These are phyloP conservation scores for Inonotus obliquus DNA, from an alignment of 1,284 basidiomycete genomes.

Conservation along the genomic window DNA sequence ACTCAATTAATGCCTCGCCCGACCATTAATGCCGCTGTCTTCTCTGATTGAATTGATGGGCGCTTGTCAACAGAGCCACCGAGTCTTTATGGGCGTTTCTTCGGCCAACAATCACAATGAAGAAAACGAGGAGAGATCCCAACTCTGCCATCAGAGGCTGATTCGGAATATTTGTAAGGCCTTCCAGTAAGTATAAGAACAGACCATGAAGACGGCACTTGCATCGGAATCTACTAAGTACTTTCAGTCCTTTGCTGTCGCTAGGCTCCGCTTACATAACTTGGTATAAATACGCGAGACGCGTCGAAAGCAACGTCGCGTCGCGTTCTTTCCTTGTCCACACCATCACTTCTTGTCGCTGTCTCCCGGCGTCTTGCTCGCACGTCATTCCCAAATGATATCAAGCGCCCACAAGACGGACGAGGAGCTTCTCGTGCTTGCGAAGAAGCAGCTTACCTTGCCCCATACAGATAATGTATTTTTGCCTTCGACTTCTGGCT, in stretches of 20 bases:
- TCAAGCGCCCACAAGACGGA: background rate
- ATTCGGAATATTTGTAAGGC: too few species aligned
- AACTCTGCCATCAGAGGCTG: background rate
- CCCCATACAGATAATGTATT: conserved; percentile 20
- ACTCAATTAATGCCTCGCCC: too few species aligned
- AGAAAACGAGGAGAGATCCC: background rate
- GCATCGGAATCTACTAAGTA: too few species aligned
- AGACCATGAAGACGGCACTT: too few species aligned
- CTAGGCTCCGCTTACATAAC: background rate
- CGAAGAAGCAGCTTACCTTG: conserved; percentile 23
- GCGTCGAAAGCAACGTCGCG: conserved; percentile 2
- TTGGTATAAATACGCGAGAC: conserved; percentile 3
- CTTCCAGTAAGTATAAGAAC: too few species aligned
- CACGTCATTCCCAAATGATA: background rate
- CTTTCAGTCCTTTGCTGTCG: too few species aligned
- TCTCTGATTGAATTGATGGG: too few species aligned
- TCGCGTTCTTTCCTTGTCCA: background rate
- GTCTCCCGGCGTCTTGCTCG: background rate
- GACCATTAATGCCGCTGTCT: too few species aligned
- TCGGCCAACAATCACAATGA: background rate
- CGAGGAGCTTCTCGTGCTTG: conserved; percentile 10
- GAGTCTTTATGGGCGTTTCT: background rate
- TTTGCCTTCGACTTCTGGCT: conserved; percentile 2
- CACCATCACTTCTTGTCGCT: background rate
- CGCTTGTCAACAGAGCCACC: too few species aligned